Evolutionary conservation across 495 filamentous ascomycete genomes (phyloP), one percentile per base, ranked within the genome.

Genomic region (Neurospora discreta): DNA sequence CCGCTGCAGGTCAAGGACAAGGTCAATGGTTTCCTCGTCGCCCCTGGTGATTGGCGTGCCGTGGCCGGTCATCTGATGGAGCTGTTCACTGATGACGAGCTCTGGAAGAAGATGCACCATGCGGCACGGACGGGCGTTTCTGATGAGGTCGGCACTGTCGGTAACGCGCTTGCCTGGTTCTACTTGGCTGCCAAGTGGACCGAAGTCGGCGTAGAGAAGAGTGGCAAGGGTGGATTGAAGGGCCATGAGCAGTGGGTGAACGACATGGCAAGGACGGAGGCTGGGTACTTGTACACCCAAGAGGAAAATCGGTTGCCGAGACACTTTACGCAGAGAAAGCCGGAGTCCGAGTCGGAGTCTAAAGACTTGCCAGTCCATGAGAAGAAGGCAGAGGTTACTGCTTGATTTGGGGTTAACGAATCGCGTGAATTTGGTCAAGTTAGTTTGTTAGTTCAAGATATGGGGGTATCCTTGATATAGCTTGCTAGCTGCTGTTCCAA

Each of bases 91-190:
- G 85, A 96, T 75, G 75, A 87, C 1, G 83, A 84, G 38, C 81
- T 90, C 38, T 91, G 91, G 77, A 77, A 86, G 71, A 80, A 83
- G 73, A 93, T 95, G 90, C 88, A 87, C 76, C 69, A 87, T n/a
- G 89, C 85, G 73, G 93, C 92, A 9, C 78, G 81, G 30, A 81
- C 74, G 2, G 87, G 90, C 74, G 91, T 95, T 6, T 92, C 88
- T 73, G 92, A 95, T 77, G 93, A 97, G 77, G 91, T 95, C 13
- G 87, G 90, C 68, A 96, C 93, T 0, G 92, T 93, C 0, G 93
- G 93, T 1, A 94, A 93, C 79, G 88, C 89, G 18, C 79, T 95
- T 36, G 85, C 81, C 72, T 96, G 93, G 92, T 85, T 92, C 73
- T 95, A 92, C 75, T 81, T 97, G 5, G 89, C 89, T 0, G 86